These are phyloP conservation scores for Geotrichum candidum DNA, from an alignment of 1,139 yeast genomes.

Conservation along the genomic window DNA sequence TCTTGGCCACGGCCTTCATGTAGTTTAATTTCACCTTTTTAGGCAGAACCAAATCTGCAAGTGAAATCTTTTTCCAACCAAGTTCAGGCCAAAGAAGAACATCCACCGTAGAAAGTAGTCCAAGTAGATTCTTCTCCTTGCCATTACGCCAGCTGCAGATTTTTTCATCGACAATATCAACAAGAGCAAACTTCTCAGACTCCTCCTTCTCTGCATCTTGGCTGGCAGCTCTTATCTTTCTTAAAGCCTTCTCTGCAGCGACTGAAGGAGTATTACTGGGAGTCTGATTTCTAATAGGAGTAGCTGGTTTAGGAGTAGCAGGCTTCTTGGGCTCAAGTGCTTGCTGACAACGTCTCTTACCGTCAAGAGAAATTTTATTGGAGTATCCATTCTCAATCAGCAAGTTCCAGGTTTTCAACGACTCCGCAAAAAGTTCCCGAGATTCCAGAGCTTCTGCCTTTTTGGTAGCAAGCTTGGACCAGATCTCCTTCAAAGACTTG, in stretches of 20 bases:
- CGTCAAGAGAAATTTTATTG: constrained; percentile 64
- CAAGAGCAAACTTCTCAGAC: constrained; percentile 49
- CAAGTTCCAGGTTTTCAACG: constrained; percentile 55
- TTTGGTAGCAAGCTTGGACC: constrained; percentile 61
- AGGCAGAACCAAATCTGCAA: constrained; percentile 80
- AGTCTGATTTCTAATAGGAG: constrained; percentile 25
- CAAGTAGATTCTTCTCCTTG: constrained; percentile 73
- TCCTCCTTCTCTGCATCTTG: constrained; percentile 48
- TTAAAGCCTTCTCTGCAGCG: constrained; percentile 41
- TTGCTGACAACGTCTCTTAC: constrained; percentile 69
- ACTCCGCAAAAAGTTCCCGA: constrained; percentile 60
- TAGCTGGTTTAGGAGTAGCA: constrained; percentile 27
- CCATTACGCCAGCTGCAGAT: constrained; percentile 64
- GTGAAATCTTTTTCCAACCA: constrained; percentile 57
- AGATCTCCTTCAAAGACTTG: constrained; percentile 61
- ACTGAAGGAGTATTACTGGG: constrained; percentile 25
- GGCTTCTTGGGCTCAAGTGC: constrained; percentile 42
- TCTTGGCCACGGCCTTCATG: constrained; percentile 87
- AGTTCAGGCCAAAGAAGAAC: constrained; percentile 55
- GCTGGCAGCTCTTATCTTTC: constrained; percentile 45
- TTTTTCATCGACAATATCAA: constrained; percentile 53
- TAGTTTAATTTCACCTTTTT: constrained; percentile 82
- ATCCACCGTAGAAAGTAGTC: constrained; percentile 62
- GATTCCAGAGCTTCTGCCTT: constrained; percentile 83
- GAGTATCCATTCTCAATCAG: constrained; percentile 64